These are phyloP conservation scores for Populus euphratica DNA, from an alignment of 345 rosid species.

Conservation along the genomic window DNA sequence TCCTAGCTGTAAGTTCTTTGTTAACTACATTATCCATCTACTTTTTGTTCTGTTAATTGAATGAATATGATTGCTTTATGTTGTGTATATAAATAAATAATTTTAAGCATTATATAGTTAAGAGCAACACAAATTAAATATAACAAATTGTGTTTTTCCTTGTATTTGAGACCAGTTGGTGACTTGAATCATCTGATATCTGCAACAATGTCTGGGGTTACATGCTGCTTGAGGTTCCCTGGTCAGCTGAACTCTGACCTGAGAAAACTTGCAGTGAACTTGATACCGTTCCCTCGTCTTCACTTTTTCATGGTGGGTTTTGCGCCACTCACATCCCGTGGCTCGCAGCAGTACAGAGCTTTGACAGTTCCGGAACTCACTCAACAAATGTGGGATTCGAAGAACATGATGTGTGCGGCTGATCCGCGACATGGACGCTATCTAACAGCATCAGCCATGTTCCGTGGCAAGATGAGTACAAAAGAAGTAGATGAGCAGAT, in stretches of 20 bases:
- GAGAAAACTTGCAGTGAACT: constrained; percentile 26
- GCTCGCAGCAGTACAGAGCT: constrained; percentile 28
- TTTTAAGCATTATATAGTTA: too few species aligned
- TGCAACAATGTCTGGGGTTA: constrained; percentile 34
- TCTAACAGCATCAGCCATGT: constrained; percentile 29
- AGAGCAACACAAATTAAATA: too few species aligned
- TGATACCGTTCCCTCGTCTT: constrained; percentile 33
- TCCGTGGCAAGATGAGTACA: constrained; percentile 28
- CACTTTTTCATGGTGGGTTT: constrained; percentile 34
- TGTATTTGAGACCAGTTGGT: constrained; percentile 13
- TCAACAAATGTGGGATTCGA: constrained; percentile 33
- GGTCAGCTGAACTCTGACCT: constrained; percentile 31
- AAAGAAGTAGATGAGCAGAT: constrained; percentile 31
- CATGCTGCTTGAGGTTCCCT: constrained; percentile 32
- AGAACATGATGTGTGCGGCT: constrained; percentile 34
- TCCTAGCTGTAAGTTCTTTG: constrained; percentile 22
- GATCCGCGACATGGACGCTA: constrained; percentile 28
- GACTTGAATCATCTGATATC: constrained; percentile 31
- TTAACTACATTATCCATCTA: not conserved
- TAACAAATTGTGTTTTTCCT: too few species aligned
- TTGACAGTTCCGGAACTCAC: constrained; percentile 28
- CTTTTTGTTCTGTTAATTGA: not conserved
- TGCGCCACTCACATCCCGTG: constrained; percentile 31
- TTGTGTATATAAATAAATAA: not conserved
- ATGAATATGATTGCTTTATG: not conserved